Evolutionary conservation across 495 filamentous ascomycete genomes (phyloP).

Genomic region (Aspergillus saccharolyticus): DNA sequence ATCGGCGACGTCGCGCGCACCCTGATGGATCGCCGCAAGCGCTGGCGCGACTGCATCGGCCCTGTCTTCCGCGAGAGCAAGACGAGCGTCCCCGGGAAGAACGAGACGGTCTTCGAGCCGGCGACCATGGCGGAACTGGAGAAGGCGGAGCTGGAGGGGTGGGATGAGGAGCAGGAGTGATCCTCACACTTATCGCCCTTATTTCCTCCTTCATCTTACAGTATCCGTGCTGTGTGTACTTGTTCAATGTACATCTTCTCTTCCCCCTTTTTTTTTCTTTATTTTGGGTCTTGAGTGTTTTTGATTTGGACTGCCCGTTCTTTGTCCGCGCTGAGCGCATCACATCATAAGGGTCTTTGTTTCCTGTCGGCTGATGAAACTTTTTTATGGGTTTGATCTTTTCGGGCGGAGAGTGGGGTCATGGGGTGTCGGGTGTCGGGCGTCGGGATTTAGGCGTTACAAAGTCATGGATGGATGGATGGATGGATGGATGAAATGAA

Average conservation of each 20-base stretch:
- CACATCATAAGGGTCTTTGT: no score
- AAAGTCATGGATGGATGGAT: no score
- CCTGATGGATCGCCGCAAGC: conserved; percentile 79
- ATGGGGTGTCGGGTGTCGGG: no score
- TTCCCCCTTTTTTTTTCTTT: not conserved
- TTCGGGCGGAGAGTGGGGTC: no score
- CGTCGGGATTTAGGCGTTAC: no score
- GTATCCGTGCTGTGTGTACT: not conserved
- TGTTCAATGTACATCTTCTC: not conserved
- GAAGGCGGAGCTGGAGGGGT: conserved; percentile 66
- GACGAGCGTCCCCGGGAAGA: conserved; percentile 48
- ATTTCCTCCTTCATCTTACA: conserved; percentile 8
- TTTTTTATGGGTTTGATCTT: no score
- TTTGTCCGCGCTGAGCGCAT: no score
- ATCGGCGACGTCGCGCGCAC: conserved; percentile 87
- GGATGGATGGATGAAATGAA: no score
- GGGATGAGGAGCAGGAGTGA: conserved; percentile 67
- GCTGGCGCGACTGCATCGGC: conserved; percentile 85
- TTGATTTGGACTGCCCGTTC: no score
- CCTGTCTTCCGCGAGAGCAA: conserved; percentile 78
- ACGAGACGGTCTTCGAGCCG: conserved; percentile 62
- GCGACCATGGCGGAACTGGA: conserved; percentile 52
- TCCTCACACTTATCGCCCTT: not conserved
- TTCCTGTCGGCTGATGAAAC: no score
- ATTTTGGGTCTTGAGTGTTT: no score